Conservation (phyloP, 768 basidiomycete genomes). For the Trichaptum fuscoviolaceum region DNA sequence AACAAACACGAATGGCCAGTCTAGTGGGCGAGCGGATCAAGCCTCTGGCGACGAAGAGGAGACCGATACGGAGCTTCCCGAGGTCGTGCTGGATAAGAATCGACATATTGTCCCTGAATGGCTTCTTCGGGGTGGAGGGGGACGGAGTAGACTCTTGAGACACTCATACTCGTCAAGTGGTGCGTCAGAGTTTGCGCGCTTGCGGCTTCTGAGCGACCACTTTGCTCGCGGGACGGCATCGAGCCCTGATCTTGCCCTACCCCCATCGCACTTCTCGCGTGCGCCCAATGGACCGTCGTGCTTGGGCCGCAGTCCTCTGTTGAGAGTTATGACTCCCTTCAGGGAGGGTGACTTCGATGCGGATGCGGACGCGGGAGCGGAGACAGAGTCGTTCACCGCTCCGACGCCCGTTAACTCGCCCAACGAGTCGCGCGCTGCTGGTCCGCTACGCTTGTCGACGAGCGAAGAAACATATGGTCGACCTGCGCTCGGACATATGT, state of each 20-base stretch:
- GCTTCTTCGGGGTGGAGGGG: conserved; percentile 58
- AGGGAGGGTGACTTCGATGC: conserved; percentile 28
- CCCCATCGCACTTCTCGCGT: conserved; percentile 5
- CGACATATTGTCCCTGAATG: conserved; percentile 96
- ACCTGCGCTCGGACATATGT: conserved; percentile 30
- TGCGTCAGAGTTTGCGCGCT: conserved; percentile 25
- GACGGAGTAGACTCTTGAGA: conserved; percentile 47
- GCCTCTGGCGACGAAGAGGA: conserved; percentile 33
- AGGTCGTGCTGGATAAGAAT: conserved; percentile 88
- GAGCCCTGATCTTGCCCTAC: conserved; percentile 57
- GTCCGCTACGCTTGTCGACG: neutral
- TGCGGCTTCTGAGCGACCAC: conserved; percentile 35
- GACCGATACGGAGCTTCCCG: conserved; percentile 70
- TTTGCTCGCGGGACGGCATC: conserved; percentile 56
- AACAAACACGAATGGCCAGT: conserved; percentile 22
- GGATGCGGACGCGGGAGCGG: conserved; percentile 18
- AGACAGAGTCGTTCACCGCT: conserved; percentile 14
- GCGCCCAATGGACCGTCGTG: neutral
- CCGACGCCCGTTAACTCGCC: conserved; percentile 50
- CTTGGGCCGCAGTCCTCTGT: conserved; percentile 13
- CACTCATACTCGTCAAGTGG: conserved; percentile 28
- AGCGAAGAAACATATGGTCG: conserved; percentile 16
- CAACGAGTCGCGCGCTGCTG: conserved; percentile 20
- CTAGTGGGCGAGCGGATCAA: neutral
- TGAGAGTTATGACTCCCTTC: conserved; percentile 19